Percentiles rank a stretch among this genome's conserved stretches.
These are phyloP conservation scores for Nemania diffusa DNA, from an alignment of 2,329 filamentous ascomycete species.

Conservation along the genomic window DNA sequence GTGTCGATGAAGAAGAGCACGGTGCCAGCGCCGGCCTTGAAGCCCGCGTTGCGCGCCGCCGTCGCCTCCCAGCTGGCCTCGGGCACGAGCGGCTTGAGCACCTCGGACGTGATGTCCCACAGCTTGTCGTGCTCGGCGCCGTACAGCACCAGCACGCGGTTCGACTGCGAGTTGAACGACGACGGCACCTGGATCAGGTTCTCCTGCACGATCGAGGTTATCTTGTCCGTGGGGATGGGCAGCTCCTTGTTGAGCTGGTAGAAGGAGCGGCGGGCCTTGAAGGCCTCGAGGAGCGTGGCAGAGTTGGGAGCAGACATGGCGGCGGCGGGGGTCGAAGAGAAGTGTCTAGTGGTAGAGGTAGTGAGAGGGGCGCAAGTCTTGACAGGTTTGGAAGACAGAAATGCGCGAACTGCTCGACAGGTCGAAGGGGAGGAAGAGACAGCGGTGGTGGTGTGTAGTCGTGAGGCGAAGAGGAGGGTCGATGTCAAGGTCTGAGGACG, in stretches of 20 bases:
- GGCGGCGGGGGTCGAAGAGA: slow-evolving; percentile 43
- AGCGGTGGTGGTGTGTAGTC: slow-evolving; percentile 30
- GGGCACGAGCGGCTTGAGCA: slow-evolving; percentile 75
- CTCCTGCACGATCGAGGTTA: slow-evolving; percentile 73
- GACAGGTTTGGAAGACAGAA: slow-evolving; percentile 22
- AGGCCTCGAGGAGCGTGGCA: slow-evolving; percentile 67
- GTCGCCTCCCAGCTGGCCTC: slow-evolving; percentile 67
- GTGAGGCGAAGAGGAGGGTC: slow-evolving; percentile 41
- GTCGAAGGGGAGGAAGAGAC: slow-evolving; percentile 25
- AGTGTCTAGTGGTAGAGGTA: slow-evolving; percentile 39
- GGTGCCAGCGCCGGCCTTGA: slow-evolving; percentile 79
- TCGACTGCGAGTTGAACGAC: slow-evolving; percentile 89
- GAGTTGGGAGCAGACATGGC: slow-evolving; percentile 55
- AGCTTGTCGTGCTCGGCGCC: slow-evolving; percentile 86
- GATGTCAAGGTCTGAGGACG: slow-evolving; percentile 44
- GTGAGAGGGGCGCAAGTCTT: slow-evolving; percentile 32
- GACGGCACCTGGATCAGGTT: slow-evolving; percentile 77
- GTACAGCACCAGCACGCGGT: slow-evolving; percentile 81
- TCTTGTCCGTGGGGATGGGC: slow-evolving; percentile 64
- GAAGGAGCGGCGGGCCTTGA: slow-evolving; percentile 75
- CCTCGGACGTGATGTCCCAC: slow-evolving; percentile 78
- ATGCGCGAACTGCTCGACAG: slow-evolving; percentile 29
- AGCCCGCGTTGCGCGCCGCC: slow-evolving; percentile 57
- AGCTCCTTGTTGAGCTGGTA: slow-evolving; percentile 75
- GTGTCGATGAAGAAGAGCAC: slow-evolving; percentile 91